phyloP scores from a whole-genome alignment of 768 basidiomycete genomes.

The Suillus bovinus region DNA sequence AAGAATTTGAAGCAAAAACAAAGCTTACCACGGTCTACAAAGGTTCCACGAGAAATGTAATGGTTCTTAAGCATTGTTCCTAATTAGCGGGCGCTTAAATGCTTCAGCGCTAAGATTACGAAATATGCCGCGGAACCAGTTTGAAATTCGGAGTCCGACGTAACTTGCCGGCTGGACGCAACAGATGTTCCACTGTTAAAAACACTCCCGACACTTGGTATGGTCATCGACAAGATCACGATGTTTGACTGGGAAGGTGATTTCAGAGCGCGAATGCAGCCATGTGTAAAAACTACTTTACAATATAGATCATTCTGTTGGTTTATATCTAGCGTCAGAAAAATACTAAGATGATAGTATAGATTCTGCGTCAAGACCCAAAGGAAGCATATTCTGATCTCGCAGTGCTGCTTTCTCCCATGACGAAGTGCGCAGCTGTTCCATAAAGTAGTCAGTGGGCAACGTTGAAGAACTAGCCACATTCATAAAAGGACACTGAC shows the following conservation, averaged over 20 bases:
- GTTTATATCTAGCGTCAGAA: not conserved
- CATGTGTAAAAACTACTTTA: not conserved
- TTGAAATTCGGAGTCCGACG: too few species aligned
- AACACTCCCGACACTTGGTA: too few species aligned
- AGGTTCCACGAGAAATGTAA: not conserved
- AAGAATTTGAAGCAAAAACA: not conserved
- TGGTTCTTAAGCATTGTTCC: not conserved
- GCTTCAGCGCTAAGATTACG: not conserved
- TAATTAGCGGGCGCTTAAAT: not conserved
- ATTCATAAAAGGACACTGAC: constrained; percentile 36
- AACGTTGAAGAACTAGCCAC: not conserved
- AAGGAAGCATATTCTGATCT: constrained; percentile 56
- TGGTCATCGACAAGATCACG: too few species aligned
- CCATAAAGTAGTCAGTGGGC: not conserved
- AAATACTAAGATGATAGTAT: constrained; percentile 15
- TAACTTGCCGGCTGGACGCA: too few species aligned
- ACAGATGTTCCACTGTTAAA: too few species aligned
- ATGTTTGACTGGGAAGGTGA: too few species aligned
- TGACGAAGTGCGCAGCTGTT: constrained; percentile 49
- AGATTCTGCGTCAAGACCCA: constrained; percentile 46
- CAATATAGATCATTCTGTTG: not conserved
- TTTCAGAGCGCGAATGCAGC: too few species aligned
- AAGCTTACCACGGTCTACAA: not conserved
- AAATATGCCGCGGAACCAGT: not conserved
- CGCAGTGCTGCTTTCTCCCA: constrained; percentile 52